Percentiles rank a stretch among this genome's conserved stretches.
phyloP scores from a whole-genome alignment of 805 yeast genomes.

The Sugiyamaella americana region DNA sequence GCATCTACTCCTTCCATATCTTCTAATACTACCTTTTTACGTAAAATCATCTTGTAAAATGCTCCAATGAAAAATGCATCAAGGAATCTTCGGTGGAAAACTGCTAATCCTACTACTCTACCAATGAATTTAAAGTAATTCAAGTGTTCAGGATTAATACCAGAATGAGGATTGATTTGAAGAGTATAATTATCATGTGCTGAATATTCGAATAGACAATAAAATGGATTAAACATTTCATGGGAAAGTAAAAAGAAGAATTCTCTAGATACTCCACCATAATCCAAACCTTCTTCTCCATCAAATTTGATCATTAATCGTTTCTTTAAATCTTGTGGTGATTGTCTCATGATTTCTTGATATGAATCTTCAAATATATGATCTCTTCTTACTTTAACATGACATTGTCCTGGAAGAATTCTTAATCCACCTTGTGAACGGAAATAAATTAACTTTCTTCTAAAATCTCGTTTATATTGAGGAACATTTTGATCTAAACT shows the following conservation, averaged over 20 bases:
- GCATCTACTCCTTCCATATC: constrained; percentile 99
- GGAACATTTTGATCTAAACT: constrained; percentile 98
- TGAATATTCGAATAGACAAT: constrained; percentile 94
- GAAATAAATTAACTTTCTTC: constrained; percentile 95
- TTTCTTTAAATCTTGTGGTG: constrained; percentile 97
- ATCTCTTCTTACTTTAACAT: constrained; percentile 93
- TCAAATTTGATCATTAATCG: constrained; percentile 97
- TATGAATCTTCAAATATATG: constrained; percentile 96
- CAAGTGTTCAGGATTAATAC: constrained; percentile 95
- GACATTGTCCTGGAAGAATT: constrained; percentile 97
- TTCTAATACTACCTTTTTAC: constrained; percentile 87
- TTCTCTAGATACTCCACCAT: constrained; percentile 99
- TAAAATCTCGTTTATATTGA: constrained; percentile 96
- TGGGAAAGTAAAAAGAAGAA: constrained; percentile 94
- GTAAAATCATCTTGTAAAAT: constrained; percentile 93
- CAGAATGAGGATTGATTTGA: constrained; percentile 96
- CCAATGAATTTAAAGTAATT: constrained; percentile 98
- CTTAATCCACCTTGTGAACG: constrained; percentile 97
- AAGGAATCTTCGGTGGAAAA: constrained; percentile 94
- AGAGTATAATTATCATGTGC: constrained; percentile 97
- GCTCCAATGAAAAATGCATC: constrained; percentile 99
- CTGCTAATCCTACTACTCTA: constrained; percentile 95
- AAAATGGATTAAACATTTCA: constrained; percentile 98
- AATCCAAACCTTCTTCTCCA: constrained; percentile 98
- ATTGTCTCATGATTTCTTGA: constrained; percentile 97